phyloP scores from a whole-genome alignment of 2,329 filamentous ascomycete species.

The Sarocladium kiliense region DNA sequence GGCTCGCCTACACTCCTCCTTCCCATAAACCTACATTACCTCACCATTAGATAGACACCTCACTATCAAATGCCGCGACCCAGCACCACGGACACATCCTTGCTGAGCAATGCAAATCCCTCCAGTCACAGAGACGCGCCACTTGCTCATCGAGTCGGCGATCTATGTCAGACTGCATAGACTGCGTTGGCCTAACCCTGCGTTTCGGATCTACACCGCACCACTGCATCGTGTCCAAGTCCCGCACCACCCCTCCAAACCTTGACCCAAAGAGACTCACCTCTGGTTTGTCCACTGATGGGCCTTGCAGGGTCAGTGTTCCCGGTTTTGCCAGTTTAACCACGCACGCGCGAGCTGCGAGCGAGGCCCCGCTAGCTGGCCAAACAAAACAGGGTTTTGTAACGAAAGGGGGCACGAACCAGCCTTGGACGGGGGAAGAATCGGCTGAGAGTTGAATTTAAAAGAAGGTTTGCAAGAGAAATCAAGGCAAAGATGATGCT shows the following conservation, averaged over 20 bases:
- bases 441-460: neutral
- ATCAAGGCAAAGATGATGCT: neutral
- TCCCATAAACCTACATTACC: neutral
- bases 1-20: neutral
- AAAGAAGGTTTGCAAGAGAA: slow-evolving; percentile 1
- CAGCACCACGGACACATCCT: slow-evolving; percentile 7
- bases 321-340: neutral
- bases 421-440: neutral
- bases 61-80: neutral
- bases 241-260: neutral
- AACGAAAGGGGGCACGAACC: neutral
- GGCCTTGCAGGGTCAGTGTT: neutral
- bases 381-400: slow-evolving; percentile 1
- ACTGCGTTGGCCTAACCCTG: slow-evolving; percentile 8
- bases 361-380: neutral
- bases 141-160: neutral
- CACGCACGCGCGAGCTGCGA: neutral
- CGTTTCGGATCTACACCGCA: slow-evolving; percentile 9
- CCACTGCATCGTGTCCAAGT: slow-evolving; percentile 3
- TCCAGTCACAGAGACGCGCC: neutral
- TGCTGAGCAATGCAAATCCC: neutral
- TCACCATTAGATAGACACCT: neutral
- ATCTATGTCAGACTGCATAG: slow-evolving; percentile 9
- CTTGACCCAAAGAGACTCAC: neutral
- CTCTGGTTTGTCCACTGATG: neutral